phyloP scores from a whole-genome alignment of 306 rosid species.

The Hippophae rhamnoides region DNA sequence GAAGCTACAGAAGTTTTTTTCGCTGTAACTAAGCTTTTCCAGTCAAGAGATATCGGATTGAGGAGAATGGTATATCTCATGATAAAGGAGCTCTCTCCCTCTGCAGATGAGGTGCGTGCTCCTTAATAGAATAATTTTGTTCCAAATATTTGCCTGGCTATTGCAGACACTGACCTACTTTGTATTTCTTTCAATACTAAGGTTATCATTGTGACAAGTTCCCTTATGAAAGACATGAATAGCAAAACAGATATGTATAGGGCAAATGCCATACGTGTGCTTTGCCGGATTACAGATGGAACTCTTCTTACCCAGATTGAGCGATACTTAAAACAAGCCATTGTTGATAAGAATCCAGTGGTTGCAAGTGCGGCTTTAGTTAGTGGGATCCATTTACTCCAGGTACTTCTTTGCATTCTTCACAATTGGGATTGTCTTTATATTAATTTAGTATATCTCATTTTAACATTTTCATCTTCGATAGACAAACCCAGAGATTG shows the following conservation, averaged over 20 bases:
- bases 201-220: slow-evolving; percentile 97
- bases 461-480: slow-evolving; percentile 10
- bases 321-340: slow-evolving; percentile 93
- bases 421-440: neutral
- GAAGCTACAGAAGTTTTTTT: slow-evolving; percentile 99
- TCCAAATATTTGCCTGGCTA: slow-evolving; percentile 11
- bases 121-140: slow-evolving; percentile 7
- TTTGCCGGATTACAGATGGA: slow-evolving; percentile 93
- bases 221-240: slow-evolving; percentile 99
- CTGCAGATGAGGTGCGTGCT: slow-evolving; percentile 77
- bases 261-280: slow-evolving; percentile 98
- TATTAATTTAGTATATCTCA: neutral
- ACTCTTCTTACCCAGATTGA: slow-evolving; percentile 96
- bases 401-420: slow-evolving; percentile 37
- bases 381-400: slow-evolving; percentile 95
- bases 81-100: slow-evolving; percentile 92
- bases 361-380: slow-evolving; percentile 98
- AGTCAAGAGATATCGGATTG: slow-evolving; percentile 84
- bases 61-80: slow-evolving; percentile 98
- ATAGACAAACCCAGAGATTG: slow-evolving; percentile 96
- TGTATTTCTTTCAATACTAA: slow-evolving; percentile 13
- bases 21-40: slow-evolving; percentile 93
- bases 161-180: slow-evolving; percentile 25
- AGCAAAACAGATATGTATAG: slow-evolving; percentile 96
- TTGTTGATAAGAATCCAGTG: slow-evolving; percentile 95